phyloP scores from a whole-genome alignment of 140 eudicot genomes.

The Flaveria floridana region DNA sequence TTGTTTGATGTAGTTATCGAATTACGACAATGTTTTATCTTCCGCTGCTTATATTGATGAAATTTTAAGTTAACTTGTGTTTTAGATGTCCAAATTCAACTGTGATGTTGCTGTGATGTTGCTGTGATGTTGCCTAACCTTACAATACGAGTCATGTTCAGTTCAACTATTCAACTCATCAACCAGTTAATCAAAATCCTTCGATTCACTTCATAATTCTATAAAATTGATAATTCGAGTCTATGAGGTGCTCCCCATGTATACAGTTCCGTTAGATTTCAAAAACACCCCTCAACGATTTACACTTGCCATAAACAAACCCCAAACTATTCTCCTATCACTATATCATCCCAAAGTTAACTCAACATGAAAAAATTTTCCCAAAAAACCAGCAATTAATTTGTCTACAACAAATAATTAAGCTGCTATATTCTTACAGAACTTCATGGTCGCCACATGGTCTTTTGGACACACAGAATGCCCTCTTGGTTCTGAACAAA shows the following conservation, averaged over 20 bases:
- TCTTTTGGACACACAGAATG: conserved; percentile 75
- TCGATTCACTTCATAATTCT: too few relatives aligned
- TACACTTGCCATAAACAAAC: conserved; percentile 39
- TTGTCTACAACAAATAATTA: conserved; percentile 22
- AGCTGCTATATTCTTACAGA: conserved; percentile 22
- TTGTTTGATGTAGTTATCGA: too few relatives aligned
- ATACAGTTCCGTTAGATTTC: conserved; percentile 17
- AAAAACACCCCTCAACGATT: conserved; percentile 29
- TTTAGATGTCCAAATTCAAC: too few relatives aligned
- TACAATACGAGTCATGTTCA: too few relatives aligned
- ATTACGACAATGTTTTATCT: too few relatives aligned
- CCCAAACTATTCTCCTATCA: conserved; percentile 30
- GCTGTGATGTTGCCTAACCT: too few relatives aligned
- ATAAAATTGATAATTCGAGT: too few relatives aligned
- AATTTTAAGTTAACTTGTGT: too few relatives aligned
- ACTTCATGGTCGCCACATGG: conserved; percentile 79
- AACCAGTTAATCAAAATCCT: too few relatives aligned
- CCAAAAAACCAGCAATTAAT: conserved; percentile 15
- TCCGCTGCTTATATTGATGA: too few relatives aligned
- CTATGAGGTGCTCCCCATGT: neutral
- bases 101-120: too few relatives aligned
- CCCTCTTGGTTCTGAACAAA: conserved; percentile 80
- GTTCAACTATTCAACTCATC: too few relatives aligned
- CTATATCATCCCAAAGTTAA: conserved; percentile 32
- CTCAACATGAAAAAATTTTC: conserved; percentile 14